Evolutionary conservation across 2,329 filamentous ascomycete genomes (phyloP).

Genomic region (Microsporum audouinii): DNA sequence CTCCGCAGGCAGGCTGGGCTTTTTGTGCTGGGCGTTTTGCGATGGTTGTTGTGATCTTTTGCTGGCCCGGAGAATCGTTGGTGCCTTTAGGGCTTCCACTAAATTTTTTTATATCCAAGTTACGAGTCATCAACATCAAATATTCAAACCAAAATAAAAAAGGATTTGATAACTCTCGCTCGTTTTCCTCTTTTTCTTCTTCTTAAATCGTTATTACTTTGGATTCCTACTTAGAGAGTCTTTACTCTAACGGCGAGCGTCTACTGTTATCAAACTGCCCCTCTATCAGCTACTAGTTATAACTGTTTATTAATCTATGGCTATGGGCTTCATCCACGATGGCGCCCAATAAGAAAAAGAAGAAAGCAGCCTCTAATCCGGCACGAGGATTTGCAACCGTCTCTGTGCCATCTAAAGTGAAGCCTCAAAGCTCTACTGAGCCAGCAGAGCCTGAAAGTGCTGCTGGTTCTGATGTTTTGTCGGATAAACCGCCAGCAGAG

Average conservation of each 20-base stretch:
- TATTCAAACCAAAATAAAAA: not conserved
- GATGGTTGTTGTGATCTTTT: not conserved
- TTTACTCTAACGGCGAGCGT: not conserved
- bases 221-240: not conserved
- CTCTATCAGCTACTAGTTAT: not conserved
- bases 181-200: not conserved
- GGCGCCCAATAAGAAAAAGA: constrained; percentile 44
- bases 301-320: not conserved
- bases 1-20: not conserved
- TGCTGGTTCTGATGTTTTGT: not conserved
- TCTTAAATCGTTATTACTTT: not conserved
- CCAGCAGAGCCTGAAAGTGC: constrained; percentile 1
- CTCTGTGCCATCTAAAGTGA: constrained; percentile 74
- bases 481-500: constrained; percentile 5
- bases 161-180: not conserved
- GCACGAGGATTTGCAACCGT: constrained; percentile 89
- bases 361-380: constrained; percentile 77
- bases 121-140: too few species aligned
- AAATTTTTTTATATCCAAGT: too few species aligned
- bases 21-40: not conserved
- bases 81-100: not conserved
- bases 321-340: constrained; percentile 7
- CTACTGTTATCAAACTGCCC: not conserved
- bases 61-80: not conserved
- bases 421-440: constrained; percentile 35